Evolutionary conservation across 2,329 filamentous ascomycete genomes (phyloP).

Genomic region (Akanthomyces dipterigenus): DNA sequence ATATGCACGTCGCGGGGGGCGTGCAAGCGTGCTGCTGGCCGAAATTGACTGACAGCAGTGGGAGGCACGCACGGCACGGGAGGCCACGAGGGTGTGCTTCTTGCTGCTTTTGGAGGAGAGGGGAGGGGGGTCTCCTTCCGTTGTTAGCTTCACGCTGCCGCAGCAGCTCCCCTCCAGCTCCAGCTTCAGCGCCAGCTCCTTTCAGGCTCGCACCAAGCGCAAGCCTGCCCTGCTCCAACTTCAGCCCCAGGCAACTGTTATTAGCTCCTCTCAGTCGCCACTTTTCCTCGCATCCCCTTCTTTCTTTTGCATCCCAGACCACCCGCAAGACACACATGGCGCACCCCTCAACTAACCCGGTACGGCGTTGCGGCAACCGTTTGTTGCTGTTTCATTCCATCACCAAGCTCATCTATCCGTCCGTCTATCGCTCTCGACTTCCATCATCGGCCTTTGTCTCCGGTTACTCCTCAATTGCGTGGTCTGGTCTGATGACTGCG

Average conservation of each 20-base stretch:
- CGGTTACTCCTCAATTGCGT: neutral
- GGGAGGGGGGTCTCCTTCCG: too few species aligned
- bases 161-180: too few species aligned
- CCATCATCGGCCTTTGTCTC: neutral
- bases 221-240: too few species aligned
- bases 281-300: neutral
- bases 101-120: too few species aligned
- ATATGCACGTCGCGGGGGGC: conserved; percentile 35
- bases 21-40: neutral
- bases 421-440: neutral
- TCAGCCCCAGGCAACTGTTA: neutral
- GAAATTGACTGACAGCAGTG: neutral
- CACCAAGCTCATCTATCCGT: neutral
- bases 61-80: too few species aligned
- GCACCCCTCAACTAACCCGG: neutral
- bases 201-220: too few species aligned
- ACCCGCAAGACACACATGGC: neutral
- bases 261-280: neutral
- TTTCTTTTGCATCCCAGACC: neutral
- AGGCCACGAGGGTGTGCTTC: too few species aligned
- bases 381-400: neutral
- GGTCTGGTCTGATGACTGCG: neutral
- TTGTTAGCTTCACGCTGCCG: too few species aligned
- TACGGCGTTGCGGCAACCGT: neutral
- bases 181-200: too few species aligned